A percentile compares a stretch with the other conserved stretches of the same genome.
These are phyloP conservation scores for Coniferiporia weirii DNA, from an alignment of 1,284 basidiomycete species.

Conservation along the genomic window DNA sequence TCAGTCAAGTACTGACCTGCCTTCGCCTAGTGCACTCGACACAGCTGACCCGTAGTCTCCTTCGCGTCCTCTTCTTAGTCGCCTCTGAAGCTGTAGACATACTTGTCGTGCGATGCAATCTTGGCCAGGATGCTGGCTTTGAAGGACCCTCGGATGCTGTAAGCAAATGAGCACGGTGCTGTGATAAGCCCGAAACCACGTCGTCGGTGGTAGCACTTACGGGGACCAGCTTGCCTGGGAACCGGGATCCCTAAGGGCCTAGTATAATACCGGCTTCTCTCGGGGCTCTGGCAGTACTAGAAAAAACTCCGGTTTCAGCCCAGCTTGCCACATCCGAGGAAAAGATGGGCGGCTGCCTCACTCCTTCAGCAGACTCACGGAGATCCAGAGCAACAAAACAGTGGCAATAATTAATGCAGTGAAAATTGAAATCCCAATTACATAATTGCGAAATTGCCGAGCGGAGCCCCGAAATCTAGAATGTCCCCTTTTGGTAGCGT, in stretches of 20 bases:
- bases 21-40: constrained; percentile 52
- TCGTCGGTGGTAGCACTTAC: constrained; percentile 1
- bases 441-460: no score
- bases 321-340: no score
- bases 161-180: background rate
- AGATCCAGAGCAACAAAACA: no score
- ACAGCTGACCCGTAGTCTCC: constrained; percentile 44
- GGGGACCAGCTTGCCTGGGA: background rate
- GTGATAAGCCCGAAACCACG: background rate
- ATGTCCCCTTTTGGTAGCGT: background rate
- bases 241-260: background rate
- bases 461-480: background rate
- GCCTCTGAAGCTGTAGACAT: constrained; percentile 21
- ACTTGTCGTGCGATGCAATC: no score
- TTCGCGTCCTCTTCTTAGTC: constrained; percentile 33
- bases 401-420: no score
- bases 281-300: no score
- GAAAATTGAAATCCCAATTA: no score
- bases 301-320: no score
- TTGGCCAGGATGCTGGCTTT: background rate
- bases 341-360: no score
- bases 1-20: constrained; percentile 31
- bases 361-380: no score
- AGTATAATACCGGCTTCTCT: no score
- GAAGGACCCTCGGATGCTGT: background rate